Conservation (phyloP, 331 rosid genomes). For the Arachis monticola region DNA sequence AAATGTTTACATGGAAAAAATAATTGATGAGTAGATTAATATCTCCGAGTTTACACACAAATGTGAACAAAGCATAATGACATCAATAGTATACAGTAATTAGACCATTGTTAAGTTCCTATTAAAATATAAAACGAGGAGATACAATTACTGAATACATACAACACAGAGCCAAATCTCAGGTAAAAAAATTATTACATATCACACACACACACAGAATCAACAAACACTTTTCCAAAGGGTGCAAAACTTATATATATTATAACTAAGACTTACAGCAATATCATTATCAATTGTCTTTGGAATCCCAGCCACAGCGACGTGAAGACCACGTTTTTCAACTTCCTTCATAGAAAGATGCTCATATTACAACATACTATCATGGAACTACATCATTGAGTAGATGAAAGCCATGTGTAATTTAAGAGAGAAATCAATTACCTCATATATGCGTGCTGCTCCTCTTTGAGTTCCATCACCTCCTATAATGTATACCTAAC, state of each 20-base stretch:
- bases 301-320: conserved; percentile 95
- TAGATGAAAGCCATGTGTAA: conserved; percentile 36
- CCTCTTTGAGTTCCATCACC: conserved; percentile 98
- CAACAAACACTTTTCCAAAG: neutral
- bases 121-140: neutral
- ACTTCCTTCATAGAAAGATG: conserved; percentile 76
- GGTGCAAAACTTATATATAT: conserved; percentile 20
- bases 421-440: conserved; percentile 41
- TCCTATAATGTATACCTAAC: conserved; percentile 89
- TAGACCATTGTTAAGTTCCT: conserved; percentile 6
- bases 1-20: neutral
- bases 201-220: neutral
- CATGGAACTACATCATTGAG: conserved; percentile 25
- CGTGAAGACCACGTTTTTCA: conserved; percentile 87
- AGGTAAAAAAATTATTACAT: neutral
- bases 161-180: neutral
- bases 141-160: conserved; percentile 18
- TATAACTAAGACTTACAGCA: conserved; percentile 65
- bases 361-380: conserved; percentile 41
- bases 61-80: conserved; percentile 5
- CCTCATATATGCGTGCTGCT: conserved; percentile 84
- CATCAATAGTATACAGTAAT: conserved; percentile 1
- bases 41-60: conserved; percentile 12
- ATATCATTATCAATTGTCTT: conserved; percentile 95
- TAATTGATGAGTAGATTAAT: conserved; percentile 6